A percentile compares a stretch with the other conserved stretches of the same genome.
These are phyloP conservation scores for Apiospora marii DNA, from an alignment of 2,329 filamentous ascomycete genomes.

Conservation along the genomic window DNA sequence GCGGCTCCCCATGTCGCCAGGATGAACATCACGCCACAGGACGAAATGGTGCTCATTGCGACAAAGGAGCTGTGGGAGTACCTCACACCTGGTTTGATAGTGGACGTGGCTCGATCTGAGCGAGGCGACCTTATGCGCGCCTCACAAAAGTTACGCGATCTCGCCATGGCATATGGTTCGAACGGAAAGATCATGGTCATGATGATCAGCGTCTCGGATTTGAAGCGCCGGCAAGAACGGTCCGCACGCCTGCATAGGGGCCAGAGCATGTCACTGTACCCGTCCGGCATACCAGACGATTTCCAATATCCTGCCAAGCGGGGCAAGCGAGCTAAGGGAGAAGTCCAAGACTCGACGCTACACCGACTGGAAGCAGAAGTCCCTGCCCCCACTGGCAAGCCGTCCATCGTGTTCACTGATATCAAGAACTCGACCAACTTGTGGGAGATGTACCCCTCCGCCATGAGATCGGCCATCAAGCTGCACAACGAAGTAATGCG, in stretches of 20 bases:
- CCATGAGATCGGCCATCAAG: slow-evolving; percentile 96
- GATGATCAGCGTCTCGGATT: slow-evolving; percentile 91
- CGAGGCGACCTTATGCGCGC: slow-evolving; percentile 92
- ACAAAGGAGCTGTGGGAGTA: slow-evolving; percentile 97
- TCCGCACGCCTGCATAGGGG: slow-evolving; percentile 73
- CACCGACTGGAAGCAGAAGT: slow-evolving; percentile 89
- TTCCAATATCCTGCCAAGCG: slow-evolving; percentile 69
- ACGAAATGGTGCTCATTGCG: slow-evolving; percentile 92
- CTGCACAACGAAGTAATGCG: slow-evolving; percentile 98
- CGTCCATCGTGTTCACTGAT: slow-evolving; percentile 96
- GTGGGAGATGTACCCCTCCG: slow-evolving; percentile 94
- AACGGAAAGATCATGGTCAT: slow-evolving; percentile 98
- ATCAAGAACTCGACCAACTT: slow-evolving; percentile 98
- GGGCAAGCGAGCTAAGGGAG: slow-evolving; percentile 67
- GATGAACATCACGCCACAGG: slow-evolving; percentile 81
- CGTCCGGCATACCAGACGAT: slow-evolving; percentile 76
- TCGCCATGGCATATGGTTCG: slow-evolving; percentile 94
- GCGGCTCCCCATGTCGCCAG: slow-evolving; percentile 86
- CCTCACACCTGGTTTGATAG: slow-evolving; percentile 85
- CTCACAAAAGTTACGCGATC: slow-evolving; percentile 90
- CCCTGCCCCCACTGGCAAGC: slow-evolving; percentile 86
- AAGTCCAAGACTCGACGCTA: slow-evolving; percentile 84
- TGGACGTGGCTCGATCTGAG: slow-evolving; percentile 89
- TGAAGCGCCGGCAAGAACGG: slow-evolving; percentile 82
- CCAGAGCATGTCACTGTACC: slow-evolving; percentile 85